These are phyloP conservation scores for Saccharomycopsis sp. DNA, from an alignment of 805 yeast species.

Conservation along the genomic window DNA sequence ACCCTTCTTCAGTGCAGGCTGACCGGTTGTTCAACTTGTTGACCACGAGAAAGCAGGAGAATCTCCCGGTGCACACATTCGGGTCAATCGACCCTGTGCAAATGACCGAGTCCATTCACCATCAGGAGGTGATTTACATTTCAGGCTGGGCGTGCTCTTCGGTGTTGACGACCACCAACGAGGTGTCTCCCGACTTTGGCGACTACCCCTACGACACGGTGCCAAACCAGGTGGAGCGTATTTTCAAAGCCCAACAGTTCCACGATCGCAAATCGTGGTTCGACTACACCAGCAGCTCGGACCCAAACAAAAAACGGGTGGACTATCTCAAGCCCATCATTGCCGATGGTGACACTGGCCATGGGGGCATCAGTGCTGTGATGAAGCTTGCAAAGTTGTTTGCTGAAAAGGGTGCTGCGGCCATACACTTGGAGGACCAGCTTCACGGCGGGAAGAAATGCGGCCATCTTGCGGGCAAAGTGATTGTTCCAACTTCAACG, in stretches of 20 bases:
- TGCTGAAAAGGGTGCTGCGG: slow-evolving; percentile 62
- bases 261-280: slow-evolving; percentile 45
- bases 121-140: slow-evolving; percentile 45
- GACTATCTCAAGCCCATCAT: slow-evolving; percentile 54
- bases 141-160: slow-evolving; percentile 59
- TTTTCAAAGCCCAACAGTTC: slow-evolving; percentile 48
- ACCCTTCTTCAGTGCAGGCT: slow-evolving; percentile 46
- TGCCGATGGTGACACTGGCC: slow-evolving; percentile 63
- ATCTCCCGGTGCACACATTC: slow-evolving; percentile 44
- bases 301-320: slow-evolving; percentile 22
- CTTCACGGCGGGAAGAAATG: slow-evolving; percentile 59
- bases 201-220: slow-evolving; percentile 64
- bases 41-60: slow-evolving; percentile 31
- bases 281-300: slow-evolving; percentile 29
- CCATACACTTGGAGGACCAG: slow-evolving; percentile 57
- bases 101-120: slow-evolving; percentile 45
- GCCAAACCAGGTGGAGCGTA: slow-evolving; percentile 54
- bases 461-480: slow-evolving; percentile 56
- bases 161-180: slow-evolving; percentile 49
- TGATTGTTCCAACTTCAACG: slow-evolving; percentile 49
- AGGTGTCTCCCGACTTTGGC: slow-evolving; percentile 58
- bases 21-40: slow-evolving; percentile 40
- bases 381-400: slow-evolving; percentile 58
- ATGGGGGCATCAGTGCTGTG: slow-evolving; percentile 52
- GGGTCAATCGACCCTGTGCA: slow-evolving; percentile 59